Evolutionary conservation across 176 grass and related monocot species (phyloP).

Genomic region (Aegilops tauschii): DNA sequence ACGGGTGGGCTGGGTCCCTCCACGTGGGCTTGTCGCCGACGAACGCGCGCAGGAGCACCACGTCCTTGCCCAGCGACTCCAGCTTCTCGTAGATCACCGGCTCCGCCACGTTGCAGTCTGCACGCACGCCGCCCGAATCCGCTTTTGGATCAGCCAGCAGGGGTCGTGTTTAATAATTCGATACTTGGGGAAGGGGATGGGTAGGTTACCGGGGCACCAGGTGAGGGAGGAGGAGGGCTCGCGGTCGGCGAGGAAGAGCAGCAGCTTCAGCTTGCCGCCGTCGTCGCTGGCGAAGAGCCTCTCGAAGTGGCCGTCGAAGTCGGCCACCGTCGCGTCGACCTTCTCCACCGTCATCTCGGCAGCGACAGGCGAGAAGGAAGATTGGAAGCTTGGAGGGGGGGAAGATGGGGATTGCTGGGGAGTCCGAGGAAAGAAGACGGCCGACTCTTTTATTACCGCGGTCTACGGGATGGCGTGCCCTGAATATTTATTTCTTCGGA

Average conservation of each 20-base stretch:
- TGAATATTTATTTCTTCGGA: neutral
- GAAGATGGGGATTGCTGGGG: neutral
- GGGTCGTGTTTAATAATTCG: neutral
- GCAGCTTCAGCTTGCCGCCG: conserved; percentile 52
- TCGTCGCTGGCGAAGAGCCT: neutral
- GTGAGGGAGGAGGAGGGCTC: conserved; percentile 56
- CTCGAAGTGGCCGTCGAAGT: conserved; percentile 34
- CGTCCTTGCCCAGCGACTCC: conserved; percentile 39
- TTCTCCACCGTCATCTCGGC: conserved; percentile 42
- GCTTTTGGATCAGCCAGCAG: neutral
- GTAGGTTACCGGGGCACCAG: conserved; percentile 75
- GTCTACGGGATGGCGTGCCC: conserved; percentile 17
- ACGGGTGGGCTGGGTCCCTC: conserved; percentile 68
- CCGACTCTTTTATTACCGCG: neutral
- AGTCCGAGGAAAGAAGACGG: neutral
- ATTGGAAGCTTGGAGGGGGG: neutral
- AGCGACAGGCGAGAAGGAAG: neutral
- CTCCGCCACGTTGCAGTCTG: conserved; percentile 96
- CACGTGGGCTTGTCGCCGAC: conserved; percentile 83
- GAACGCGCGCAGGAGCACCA: conserved; percentile 71
- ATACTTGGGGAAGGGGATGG: neutral
- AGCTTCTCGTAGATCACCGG: conserved; percentile 78
- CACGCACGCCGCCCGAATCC: neutral
- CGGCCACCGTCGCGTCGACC: conserved; percentile 33
- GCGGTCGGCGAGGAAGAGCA: conserved; percentile 88